Base-by-base conservation (phyloP, 1,139 yeast genomes). In the Geotrichum restrictum region DNA sequence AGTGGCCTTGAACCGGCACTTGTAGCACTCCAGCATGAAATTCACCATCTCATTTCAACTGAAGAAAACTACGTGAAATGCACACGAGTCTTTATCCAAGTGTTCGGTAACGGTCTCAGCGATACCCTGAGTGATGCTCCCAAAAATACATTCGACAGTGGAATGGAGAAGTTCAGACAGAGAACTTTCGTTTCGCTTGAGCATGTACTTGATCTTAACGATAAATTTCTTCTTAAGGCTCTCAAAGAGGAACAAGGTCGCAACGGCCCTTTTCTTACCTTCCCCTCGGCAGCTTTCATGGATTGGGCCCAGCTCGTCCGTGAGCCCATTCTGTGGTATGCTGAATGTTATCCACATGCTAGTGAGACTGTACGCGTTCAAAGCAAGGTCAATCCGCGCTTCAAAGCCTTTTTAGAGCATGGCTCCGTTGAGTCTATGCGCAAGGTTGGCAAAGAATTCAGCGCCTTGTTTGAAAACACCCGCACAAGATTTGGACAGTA, bases 401-500 rank as follows among this genome's bases (percentile, higher is more conserved):
- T 54, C 22, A 41, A 39, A n/a, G 37, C 33, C 4, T 51, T 48
- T 21, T 16, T 54, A 10, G 32, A 40, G 3, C 18, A 19, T n/a
- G 50, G 48, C 13, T 27, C 51, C n/a, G 24, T 13, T 3, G 29
- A 36, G 18, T n/a, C 52, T 1, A 19, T n/a, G 10, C 22, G 37
- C 13, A 44, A 32, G 27, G 44, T 47, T 2, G 29, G 42, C 10
- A 44, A 45, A 33, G 49, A 45, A 13, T 54, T 54, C 34, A 39
- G 48, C 29, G 32, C 43, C 5, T 29, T 54, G 19, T 50, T 48
- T 34, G 49, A 54, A 31, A 44, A 22, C 22, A 49, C 56, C 2
- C 45, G 52, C 13, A 48, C 47, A 14, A 42, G 56, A 10, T 54
- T 48, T 36, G 46, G 46, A 3, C 54, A 48, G 22, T 54, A 54